Evolutionary conservation across 2,329 filamentous ascomycete species (phyloP), one percentile per base, ranked within the genome.

Genomic region (Xylariaceae sp.): DNA sequence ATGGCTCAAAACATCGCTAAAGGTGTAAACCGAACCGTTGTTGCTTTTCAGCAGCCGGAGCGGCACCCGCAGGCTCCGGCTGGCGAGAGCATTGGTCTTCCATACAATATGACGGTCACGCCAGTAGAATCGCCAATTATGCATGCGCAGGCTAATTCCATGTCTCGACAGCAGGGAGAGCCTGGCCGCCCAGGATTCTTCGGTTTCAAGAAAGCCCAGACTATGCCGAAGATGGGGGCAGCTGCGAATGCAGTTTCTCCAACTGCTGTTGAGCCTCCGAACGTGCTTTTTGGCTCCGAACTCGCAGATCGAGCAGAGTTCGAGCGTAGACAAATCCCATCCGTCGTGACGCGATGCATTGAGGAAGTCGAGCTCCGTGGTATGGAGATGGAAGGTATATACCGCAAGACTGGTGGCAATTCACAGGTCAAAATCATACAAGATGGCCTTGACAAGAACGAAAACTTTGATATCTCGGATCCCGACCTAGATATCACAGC

Each of bases 351-450:
- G 47, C 87, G 91, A 47, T 99, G 94, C 72, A 95, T 99, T 62
- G 89, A 96, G 68, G 92, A 99, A 73, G 94, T 99, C 40, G 94
- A 99, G 71, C 76, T 94, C 27, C 86, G 94, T 68, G 94, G 92
- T 72, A 96, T 99, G 89, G 91, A 97, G 65, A 83, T 95, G 63
- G 94, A 97, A 74, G 94, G 94, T 59, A 95, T 99, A 64, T 99
- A 99, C 74, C 86, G 94, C 67, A 99, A 99, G 78, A 96, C 91
- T 49, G 94, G 94, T 54, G 94, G 91, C 62, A 91, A 88, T 65
- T 90, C 89, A 6, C 90, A 95, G 70, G 88, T 96, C 68, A 95
- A 95, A 71, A 79, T 83, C 66, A 89, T 99, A 64, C 89, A 92
- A 67, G 88, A 91, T 62, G 91, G 91, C 9, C 97, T 99, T 69